Evolutionary conservation across 768 basidiomycete genomes (phyloP).

Genomic region (Scleroderma citrinum): DNA sequence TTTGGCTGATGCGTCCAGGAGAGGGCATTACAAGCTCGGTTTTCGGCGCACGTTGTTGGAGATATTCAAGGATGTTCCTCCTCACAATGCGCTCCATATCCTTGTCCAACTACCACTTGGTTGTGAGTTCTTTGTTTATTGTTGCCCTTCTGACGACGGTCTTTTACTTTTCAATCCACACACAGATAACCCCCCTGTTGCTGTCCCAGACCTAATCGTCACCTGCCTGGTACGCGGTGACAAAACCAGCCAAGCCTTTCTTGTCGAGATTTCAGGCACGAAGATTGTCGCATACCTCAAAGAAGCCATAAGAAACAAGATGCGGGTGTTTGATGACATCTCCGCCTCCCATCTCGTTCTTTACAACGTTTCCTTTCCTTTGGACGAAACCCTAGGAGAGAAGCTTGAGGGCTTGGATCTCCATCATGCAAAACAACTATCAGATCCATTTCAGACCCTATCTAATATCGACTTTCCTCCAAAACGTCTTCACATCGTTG

Average conservation of each 20-base stretch:
- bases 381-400: background rate
- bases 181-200: background rate
- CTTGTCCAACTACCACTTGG: too few species aligned
- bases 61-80: too few species aligned
- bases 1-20: too few species aligned
- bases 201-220: background rate
- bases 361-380: background rate
- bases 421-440: background rate
- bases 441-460: background rate
- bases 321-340: background rate
- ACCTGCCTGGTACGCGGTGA: constrained; percentile 1
- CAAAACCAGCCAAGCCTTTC: background rate
- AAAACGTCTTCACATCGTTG: background rate
- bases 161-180: background rate
- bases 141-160: too few species aligned
- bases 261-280: constrained; percentile 2
- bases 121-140: too few species aligned
- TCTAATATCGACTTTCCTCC: background rate
- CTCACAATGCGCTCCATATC: too few species aligned
- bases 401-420: background rate
- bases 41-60: too few species aligned
- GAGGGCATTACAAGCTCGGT: too few species aligned
- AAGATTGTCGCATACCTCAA: background rate
- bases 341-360: background rate
- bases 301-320: constrained; percentile 1